Conservation (phyloP, 805 yeast genomes). For the Ascoidea asiatica region DNA sequence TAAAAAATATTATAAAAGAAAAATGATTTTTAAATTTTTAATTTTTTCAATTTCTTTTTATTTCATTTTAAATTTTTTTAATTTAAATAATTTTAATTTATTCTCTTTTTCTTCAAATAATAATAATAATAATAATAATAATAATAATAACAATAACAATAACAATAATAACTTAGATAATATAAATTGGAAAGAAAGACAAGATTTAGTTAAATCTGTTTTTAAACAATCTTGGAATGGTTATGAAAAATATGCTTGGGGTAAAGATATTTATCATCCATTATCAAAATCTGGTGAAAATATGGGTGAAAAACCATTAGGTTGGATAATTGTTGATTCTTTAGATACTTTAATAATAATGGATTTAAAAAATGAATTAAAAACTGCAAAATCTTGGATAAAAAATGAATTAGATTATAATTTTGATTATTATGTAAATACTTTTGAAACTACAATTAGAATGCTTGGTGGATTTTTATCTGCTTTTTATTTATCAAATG, state of each 20-base stretch:
- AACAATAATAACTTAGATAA: conserved; percentile 4
- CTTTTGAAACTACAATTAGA: conserved; percentile 89
- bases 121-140: conserved; percentile 5
- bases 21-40: conserved; percentile 30
- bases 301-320: conserved; percentile 73
- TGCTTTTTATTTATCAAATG: conserved; percentile 59
- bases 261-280: conserved; percentile 67
- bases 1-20: conserved; percentile 14
- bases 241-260: conserved; percentile 72
- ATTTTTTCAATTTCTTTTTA: conserved; percentile 28
- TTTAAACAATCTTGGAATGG: conserved; percentile 69
- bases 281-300: conserved; percentile 46
- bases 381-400: conserved; percentile 63
- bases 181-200: conserved; percentile 32
- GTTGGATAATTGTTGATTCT: conserved; percentile 88
- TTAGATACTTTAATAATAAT: conserved; percentile 72
- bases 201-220: conserved; percentile 46
- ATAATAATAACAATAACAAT: conserved; percentile 10
- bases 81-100: conserved; percentile 7
- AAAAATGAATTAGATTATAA: conserved; percentile 53
- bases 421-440: conserved; percentile 62
- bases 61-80: conserved; percentile 20
- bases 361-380: conserved; percentile 49
- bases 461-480: conserved; percentile 90
- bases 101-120: conserved; percentile 1